Percentiles rank a stretch among this genome's conserved stretches.
Evolutionary conservation across 768 basidiomycete species (phyloP).

Genomic region (Lenzites betulinus): DNA sequence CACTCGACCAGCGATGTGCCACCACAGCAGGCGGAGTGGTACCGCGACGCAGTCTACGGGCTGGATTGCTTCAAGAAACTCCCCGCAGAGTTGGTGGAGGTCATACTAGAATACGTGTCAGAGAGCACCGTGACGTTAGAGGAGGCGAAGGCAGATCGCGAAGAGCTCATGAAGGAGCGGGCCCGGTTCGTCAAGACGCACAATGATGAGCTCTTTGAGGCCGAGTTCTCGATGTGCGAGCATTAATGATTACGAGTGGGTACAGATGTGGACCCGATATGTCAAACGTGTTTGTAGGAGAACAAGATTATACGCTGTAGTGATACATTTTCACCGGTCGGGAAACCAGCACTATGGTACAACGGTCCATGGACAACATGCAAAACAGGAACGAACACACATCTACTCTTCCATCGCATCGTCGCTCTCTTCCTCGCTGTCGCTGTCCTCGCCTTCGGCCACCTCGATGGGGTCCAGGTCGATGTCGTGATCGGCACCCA

Average conservation of each 20-base stretch:
- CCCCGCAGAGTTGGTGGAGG: constrained; percentile 23
- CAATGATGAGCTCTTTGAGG: constrained; percentile 12
- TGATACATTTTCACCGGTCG: constrained; percentile 15
- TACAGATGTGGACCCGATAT: too few relatives aligned
- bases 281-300: not conserved
- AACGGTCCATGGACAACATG: constrained; percentile 16
- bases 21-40: constrained; percentile 36
- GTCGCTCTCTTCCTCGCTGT: constrained; percentile 71
- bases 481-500: constrained; percentile 92
- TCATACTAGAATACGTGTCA: constrained; percentile 13
- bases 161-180: constrained; percentile 26
- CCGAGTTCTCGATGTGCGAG: constrained; percentile 23
- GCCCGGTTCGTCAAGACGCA: constrained; percentile 13
- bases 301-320: constrained; percentile 15
- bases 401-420: constrained; percentile 61
- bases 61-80: constrained; percentile 7
- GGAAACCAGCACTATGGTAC: constrained; percentile 17
- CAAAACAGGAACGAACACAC: constrained; percentile 4
- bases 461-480: constrained; percentile 81
- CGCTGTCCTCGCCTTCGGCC: constrained; percentile 87
- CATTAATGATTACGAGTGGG: not conserved
- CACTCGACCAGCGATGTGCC: constrained; percentile 35
- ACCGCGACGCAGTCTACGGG: not conserved
- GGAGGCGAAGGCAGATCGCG: constrained; percentile 19
- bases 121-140: constrained; percentile 13